phyloP scores from a whole-genome alignment of 1,139 yeast genomes.

The Trichomonascaceae sp. region DNA sequence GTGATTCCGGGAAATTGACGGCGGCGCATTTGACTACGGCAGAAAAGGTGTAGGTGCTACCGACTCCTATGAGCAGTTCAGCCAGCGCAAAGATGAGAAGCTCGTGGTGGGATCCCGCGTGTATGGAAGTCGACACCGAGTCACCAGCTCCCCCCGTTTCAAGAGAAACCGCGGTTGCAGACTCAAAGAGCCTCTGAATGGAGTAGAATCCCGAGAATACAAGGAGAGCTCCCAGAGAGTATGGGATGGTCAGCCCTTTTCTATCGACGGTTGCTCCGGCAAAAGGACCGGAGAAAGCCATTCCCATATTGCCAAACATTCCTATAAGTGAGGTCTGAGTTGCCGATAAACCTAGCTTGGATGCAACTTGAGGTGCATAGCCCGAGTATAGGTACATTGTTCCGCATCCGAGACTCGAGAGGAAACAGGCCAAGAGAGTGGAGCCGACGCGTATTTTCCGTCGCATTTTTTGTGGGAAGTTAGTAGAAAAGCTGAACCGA shows the following conservation, averaged over 20 bases:
- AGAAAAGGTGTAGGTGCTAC: slow-evolving; percentile 27
- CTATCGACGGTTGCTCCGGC: slow-evolving; percentile 50
- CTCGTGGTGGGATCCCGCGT: slow-evolving; percentile 12
- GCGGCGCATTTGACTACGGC: slow-evolving; percentile 32
- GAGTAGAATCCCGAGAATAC: slow-evolving; percentile 23
- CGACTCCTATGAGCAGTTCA: slow-evolving; percentile 24
- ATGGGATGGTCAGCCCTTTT: slow-evolving; percentile 35
- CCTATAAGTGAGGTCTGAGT: slow-evolving; percentile 46
- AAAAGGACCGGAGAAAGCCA: slow-evolving; percentile 46
- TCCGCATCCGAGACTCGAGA: slow-evolving; percentile 35
- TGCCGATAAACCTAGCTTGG: slow-evolving; percentile 37
- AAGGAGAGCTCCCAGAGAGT: slow-evolving; percentile 20
- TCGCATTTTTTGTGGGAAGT: too few species aligned
- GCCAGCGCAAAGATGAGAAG: slow-evolving; percentile 20
- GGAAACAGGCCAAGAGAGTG: neutral
- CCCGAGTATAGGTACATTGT: slow-evolving; percentile 51
- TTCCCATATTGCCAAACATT: slow-evolving; percentile 45
- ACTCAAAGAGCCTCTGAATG: slow-evolving; percentile 15
- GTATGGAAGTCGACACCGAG: slow-evolving; percentile 1
- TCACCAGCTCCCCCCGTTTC: neutral
- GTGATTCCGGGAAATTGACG: slow-evolving; percentile 24
- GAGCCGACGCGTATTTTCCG: neutral
- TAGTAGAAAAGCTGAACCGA: too few species aligned
- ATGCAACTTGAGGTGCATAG: slow-evolving; percentile 52
- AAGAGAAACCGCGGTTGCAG: too few species aligned